Percentiles rank a stretch among this genome's conserved stretches.
phyloP scores from a whole-genome alignment of 768 basidiomycete genomes.

The Termitomyces titanicus region DNA sequence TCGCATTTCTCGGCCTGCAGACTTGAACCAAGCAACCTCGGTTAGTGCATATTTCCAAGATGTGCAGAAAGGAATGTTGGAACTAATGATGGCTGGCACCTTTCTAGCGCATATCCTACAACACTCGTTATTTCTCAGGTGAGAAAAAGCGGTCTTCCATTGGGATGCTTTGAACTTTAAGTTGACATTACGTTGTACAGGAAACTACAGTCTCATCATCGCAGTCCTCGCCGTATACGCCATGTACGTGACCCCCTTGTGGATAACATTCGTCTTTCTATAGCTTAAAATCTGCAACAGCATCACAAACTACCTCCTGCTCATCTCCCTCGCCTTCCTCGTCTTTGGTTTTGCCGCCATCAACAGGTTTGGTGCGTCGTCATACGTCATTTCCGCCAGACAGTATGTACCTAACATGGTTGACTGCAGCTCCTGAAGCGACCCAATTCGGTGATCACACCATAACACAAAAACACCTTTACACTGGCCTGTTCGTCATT shows the following conservation, averaged over 20 bases:
- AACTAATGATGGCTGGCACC: background rate
- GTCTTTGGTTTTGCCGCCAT: conserved; percentile 89
- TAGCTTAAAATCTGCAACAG: conserved; percentile 31
- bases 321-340: conserved; percentile 83
- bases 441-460: conserved; percentile 77
- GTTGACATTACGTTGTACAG: conserved; percentile 31
- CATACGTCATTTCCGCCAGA: background rate
- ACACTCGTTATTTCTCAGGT: conserved; percentile 88
- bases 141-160: conserved; percentile 4
- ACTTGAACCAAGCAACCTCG: conserved; percentile 74
- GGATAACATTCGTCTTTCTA: background rate
- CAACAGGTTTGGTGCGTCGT: conserved; percentile 81
- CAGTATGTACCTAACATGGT: background rate
- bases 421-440: conserved; percentile 68
- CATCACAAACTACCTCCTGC: conserved; percentile 76
- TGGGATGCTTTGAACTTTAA: background rate
- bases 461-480: conserved; percentile 87
- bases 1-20: conserved; percentile 79
- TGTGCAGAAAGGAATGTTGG: background rate
- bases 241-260: conserved; percentile 46
- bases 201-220: conserved; percentile 85
- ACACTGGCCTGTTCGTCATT: conserved; percentile 85
- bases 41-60: conserved; percentile 37
- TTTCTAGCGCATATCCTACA: conserved; percentile 84
- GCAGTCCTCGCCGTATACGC: conserved; percentile 82